These are phyloP conservation scores for Cladophialophora carrionii DNA, from an alignment of 2,329 filamentous ascomycete genomes.

Conservation along the genomic window DNA sequence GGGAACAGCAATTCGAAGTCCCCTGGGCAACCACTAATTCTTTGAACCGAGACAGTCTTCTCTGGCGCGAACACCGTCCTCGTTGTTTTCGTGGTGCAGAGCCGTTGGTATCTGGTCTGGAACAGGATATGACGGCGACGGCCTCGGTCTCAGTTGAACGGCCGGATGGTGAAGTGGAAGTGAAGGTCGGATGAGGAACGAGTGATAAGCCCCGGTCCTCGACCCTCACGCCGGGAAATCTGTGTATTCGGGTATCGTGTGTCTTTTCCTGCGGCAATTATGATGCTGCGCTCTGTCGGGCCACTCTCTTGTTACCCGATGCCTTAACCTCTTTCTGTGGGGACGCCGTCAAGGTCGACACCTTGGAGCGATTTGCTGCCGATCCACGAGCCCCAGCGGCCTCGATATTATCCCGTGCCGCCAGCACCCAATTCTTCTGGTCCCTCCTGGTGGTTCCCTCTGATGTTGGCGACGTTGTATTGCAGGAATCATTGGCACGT, in stretches of 20 bases:
- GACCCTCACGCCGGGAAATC: not conserved
- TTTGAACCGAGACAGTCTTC: slow-evolving; percentile 17
- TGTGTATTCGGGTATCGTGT: not conserved
- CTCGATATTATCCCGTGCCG: not conserved
- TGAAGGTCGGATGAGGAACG: slow-evolving; percentile 1
- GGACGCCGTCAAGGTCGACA: not conserved
- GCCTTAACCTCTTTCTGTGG: not conserved
- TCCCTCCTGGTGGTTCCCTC: not conserved
- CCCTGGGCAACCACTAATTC: slow-evolving; percentile 33
- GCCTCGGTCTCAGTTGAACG: slow-evolving; percentile 20
- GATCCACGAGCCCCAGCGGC: not conserved
- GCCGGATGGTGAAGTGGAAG: not conserved
- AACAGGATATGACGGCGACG: slow-evolving; percentile 12
- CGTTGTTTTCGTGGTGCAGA: slow-evolving; percentile 18
- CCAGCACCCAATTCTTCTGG: not conserved
- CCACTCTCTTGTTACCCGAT: not conserved
- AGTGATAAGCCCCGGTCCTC: not conserved
- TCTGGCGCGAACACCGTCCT: slow-evolving; percentile 12
- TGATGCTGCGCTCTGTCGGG: not conserved
- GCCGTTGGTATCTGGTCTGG: slow-evolving; percentile 16
- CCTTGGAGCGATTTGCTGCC: not conserved
- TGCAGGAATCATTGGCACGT: not conserved
- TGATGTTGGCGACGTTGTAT: not conserved
- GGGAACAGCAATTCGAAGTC: slow-evolving; percentile 27
- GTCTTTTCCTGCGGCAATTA: not conserved